Conservation (phyloP, 768 basidiomycete genomes). For the Lanmaoa rubissima region DNA sequence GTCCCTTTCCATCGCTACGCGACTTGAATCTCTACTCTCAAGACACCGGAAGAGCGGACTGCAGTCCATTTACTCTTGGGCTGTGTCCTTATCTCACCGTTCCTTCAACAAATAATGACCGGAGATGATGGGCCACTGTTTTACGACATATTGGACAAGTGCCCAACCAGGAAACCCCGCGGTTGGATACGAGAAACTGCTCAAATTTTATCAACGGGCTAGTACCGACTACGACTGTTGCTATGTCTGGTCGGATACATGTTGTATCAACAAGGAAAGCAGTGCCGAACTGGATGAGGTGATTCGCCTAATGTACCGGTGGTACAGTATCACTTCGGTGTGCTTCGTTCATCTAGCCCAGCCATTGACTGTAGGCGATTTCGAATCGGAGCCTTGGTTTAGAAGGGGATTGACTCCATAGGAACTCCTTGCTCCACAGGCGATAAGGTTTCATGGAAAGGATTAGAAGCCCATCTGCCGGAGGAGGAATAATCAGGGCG, state of each 20-base stretch:
- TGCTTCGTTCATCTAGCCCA: constrained; percentile 24
- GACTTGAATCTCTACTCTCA: too few species aligned
- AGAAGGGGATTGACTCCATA: constrained; percentile 22
- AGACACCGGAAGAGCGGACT: too few species aligned
- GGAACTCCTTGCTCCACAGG: constrained; percentile 14
- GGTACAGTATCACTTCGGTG: constrained; percentile 25
- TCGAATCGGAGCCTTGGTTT: constrained; percentile 21
- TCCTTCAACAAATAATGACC: neutral
- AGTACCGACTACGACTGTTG: constrained; percentile 12
- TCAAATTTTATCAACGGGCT: constrained; percentile 16
- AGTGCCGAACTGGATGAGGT: constrained; percentile 32
- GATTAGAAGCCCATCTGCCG: constrained; percentile 16
- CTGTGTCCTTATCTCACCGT: neutral
- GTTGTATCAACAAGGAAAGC: constrained; percentile 28
- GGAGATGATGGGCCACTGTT: constrained; percentile 18
- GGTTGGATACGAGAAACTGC: constrained; percentile 18
- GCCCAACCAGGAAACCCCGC: neutral
- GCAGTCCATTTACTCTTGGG: too few species aligned
- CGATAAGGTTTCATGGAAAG: constrained; percentile 19
- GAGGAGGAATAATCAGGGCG: neutral
- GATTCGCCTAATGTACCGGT: constrained; percentile 30
- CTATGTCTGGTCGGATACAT: constrained; percentile 28
- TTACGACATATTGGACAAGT: constrained; percentile 1
- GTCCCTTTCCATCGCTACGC: too few species aligned
- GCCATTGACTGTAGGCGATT: constrained; percentile 9